Base-by-base conservation (phyloP, 2,329 filamentous ascomycete species). In the Aspergillus oerlinghausenensis region DNA sequence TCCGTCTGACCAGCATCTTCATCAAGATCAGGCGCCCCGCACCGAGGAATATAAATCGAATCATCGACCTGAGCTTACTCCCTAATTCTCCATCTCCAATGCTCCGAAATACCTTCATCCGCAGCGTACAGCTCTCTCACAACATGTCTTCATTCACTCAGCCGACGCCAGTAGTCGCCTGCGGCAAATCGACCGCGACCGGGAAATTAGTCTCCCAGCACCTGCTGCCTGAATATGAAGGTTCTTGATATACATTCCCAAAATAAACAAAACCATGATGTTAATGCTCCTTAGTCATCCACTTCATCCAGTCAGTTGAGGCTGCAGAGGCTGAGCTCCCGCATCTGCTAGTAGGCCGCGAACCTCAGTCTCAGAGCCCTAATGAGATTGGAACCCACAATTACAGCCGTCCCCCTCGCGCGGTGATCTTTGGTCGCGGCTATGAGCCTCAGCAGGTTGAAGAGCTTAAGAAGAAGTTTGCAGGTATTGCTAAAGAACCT, bases 401-500 rank as follows among this genome's bases (percentile, higher is more conserved):
- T 26, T 71, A 70, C 60, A 61, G 32, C 42, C 52, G 47, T 10
- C 59, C 62, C 5, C 59, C 62, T 3, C 65, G 66, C 0, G 68
- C 63, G 1, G 59, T 72, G 9, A 60, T 70, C 21, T 67, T 71
- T 29, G 70, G 70, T 3, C 65, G 68, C 2, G 66, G 62, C 2
- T 71, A 57, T 50, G 19, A 51, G 1, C 26, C 55, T 7, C 23
- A 58, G n/a, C 49, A 60, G 49, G 55, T 61, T 19, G 55, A 61
- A 52, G 51, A 52, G 42, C 53, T 63, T 11, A 50, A 55, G 43
- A 48, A 51, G 23, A 49, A 49, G 42, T 57, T 48, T 42, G 53
- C 21, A 5, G 51, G 40, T 21, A 19, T 35, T 52, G 28, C 45
- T 23, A 38, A 48, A 47, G 45, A 57, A 32, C 48, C 59, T 14